phyloP scores from a whole-genome alignment of 345 rosid species.

The Mallotus nudiflorus region DNA sequence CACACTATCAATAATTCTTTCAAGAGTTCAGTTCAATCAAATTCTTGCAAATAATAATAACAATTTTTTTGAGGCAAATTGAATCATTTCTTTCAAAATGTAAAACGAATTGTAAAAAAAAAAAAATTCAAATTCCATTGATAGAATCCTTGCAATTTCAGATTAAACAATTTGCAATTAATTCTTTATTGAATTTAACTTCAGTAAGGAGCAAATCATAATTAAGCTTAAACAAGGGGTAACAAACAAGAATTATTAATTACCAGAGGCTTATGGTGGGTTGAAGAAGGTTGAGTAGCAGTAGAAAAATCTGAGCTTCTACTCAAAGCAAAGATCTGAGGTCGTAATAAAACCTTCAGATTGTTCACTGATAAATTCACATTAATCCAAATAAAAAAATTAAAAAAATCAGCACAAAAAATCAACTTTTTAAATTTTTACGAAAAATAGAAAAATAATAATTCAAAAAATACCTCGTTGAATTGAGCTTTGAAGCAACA shows the following conservation, averaged over 20 bases:
- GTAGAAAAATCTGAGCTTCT: conserved; percentile 50
- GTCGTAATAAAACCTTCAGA: conserved; percentile 43
- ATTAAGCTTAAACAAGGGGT: no score
- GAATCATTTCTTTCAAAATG: no score
- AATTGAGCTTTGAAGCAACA: conserved; percentile 42
- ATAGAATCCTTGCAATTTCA: no score
- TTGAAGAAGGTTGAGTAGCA: conserved; percentile 49
- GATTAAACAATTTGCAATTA: no score
- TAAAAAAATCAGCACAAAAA: no score
- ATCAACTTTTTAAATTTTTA: not conserved
- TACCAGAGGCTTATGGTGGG: conserved; percentile 50
- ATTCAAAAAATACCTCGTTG: conserved; percentile 26
- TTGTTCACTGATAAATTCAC: conserved; percentile 54
- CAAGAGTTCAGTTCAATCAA: not conserved
- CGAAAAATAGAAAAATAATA: not conserved
- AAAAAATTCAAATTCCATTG: no score
- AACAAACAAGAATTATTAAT: not conserved
- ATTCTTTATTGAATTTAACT: no score
- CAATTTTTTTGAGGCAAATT: no score
- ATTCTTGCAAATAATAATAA: not conserved
- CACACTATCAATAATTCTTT: not conserved
- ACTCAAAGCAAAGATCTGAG: conserved; percentile 41
- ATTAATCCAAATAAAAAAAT: not conserved
- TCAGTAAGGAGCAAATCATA: no score
- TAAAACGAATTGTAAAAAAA: no score